A percentile compares a stretch with the other conserved stretches of the same genome.
Conservation (phyloP, 495 filamentous ascomycete species). For the Glonium stellatum region DNA sequence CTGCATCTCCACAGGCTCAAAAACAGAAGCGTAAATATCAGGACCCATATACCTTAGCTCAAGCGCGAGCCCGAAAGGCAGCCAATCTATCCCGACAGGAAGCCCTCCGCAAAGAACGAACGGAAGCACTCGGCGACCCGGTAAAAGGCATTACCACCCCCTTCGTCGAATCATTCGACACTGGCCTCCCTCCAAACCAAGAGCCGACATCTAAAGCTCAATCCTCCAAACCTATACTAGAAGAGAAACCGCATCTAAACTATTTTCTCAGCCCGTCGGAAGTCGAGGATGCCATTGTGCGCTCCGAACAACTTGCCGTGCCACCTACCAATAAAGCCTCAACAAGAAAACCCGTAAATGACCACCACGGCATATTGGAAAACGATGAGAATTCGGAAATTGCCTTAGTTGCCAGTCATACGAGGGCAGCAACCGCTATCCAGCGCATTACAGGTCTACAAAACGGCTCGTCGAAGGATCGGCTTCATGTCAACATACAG, state of each 20-base stretch:
- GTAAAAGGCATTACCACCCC: conserved; percentile 69
- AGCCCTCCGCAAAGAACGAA: conserved; percentile 55
- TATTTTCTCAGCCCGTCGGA: conserved; percentile 62
- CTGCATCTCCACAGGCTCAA: conserved; percentile 23
- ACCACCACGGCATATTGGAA: background rate
- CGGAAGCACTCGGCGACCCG: conserved; percentile 61
- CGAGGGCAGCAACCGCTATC: conserved; percentile 58
- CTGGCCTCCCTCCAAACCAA: conserved; percentile 36
- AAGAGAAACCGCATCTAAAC: conserved; percentile 52
- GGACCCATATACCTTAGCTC: conserved; percentile 62
- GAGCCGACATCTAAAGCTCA: conserved; percentile 25
- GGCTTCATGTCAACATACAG: conserved; percentile 68
- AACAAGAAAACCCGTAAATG: background rate
- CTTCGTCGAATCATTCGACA: conserved; percentile 77
- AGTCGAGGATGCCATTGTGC: conserved; percentile 54
- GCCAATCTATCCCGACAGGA: conserved; percentile 68
- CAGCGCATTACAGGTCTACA: conserved; percentile 65
- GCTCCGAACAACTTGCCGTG: conserved; percentile 55
- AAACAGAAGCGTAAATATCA: conserved; percentile 43
- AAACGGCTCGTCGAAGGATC: conserved; percentile 69
- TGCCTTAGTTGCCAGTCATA: conserved; percentile 38
- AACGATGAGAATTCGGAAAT: conserved; percentile 31
- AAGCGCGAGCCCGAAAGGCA: conserved; percentile 69
- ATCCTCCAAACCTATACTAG: conserved; percentile 35
- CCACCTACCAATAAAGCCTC: conserved; percentile 30